A percentile compares a stretch with the other conserved stretches of the same genome.
Evolutionary conservation across 176 grass and related monocot species (phyloP).

Genomic region (Typha latifolia): DNA sequence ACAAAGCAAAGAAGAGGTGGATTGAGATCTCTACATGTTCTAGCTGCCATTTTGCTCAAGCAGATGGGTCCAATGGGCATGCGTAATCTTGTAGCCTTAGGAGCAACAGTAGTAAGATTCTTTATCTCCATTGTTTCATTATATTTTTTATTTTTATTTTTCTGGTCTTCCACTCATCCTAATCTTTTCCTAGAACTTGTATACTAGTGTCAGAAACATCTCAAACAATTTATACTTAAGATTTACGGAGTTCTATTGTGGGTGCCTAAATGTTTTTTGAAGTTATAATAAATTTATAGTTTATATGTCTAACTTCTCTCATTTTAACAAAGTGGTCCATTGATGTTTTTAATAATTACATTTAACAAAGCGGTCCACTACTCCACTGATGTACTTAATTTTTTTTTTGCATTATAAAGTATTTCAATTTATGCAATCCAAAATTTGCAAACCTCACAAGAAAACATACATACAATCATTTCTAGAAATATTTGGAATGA

Average conservation of each 20-base stretch:
- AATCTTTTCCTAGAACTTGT: background rate
- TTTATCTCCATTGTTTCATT: background rate
- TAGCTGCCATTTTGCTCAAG: constrained; percentile 76
- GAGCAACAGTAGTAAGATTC: constrained; percentile 40
- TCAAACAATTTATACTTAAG: background rate
- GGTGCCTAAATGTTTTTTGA: too few relatives aligned
- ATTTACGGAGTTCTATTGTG: background rate
- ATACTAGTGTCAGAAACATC: background rate
- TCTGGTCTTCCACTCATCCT: background rate
- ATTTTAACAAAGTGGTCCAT: too few relatives aligned
- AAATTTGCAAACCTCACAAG: background rate
- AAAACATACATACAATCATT: background rate
- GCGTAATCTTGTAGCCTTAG: constrained; percentile 57
- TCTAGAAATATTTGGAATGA: background rate
- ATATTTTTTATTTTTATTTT: too few relatives aligned
- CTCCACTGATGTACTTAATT: too few relatives aligned
- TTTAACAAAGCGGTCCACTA: too few relatives aligned
- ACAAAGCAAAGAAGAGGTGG: constrained; percentile 29
- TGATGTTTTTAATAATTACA: too few relatives aligned
- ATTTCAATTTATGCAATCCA: background rate
- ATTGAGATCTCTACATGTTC: constrained; percentile 73
- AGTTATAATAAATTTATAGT: too few relatives aligned
- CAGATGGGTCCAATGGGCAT: constrained; percentile 63
- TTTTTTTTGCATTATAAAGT: too few relatives aligned
- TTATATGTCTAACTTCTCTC: too few relatives aligned